These are phyloP conservation scores for Ceratocystis eucalypticola DNA, from an alignment of 2,329 filamentous ascomycete species.

Conservation along the genomic window DNA sequence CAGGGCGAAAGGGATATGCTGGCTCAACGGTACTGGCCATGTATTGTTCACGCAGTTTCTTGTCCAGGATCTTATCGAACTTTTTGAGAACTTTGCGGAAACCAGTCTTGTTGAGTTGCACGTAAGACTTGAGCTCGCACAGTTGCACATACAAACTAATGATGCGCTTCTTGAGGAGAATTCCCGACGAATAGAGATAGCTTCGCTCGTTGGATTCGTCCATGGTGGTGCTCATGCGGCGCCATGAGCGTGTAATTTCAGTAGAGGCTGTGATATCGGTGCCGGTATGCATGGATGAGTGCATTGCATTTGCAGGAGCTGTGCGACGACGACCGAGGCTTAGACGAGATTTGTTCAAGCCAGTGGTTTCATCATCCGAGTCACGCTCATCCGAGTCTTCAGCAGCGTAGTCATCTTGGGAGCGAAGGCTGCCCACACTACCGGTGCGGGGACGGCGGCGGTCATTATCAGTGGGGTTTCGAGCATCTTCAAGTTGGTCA, in stretches of 20 bases:
- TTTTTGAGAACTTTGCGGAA: slow-evolving; percentile 97
- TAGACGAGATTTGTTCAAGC: slow-evolving; percentile 34
- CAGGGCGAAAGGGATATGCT: slow-evolving; percentile 66
- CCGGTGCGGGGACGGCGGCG: slow-evolving; percentile 22
- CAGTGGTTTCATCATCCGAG: slow-evolving; percentile 47
- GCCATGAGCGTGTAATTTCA: slow-evolving; percentile 41
- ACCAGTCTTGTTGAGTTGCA: slow-evolving; percentile 90
- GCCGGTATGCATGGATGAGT: slow-evolving; percentile 28
- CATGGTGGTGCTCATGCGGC: slow-evolving; percentile 53
- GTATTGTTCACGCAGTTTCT: slow-evolving; percentile 63
- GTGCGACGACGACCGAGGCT: slow-evolving; percentile 26
- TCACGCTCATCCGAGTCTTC: slow-evolving; percentile 51
- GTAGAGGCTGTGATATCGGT: slow-evolving; percentile 49
- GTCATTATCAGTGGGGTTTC: slow-evolving; percentile 21
- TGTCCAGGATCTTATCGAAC: slow-evolving; percentile 90
- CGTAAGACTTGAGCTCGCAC: slow-evolving; percentile 90
- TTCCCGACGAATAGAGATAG: slow-evolving; percentile 50
- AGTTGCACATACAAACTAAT: slow-evolving; percentile 79
- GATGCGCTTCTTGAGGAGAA: slow-evolving; percentile 86
- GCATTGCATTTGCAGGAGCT: slow-evolving; percentile 11
- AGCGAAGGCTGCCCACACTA: slow-evolving; percentile 33
- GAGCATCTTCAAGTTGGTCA: slow-evolving; percentile 29
- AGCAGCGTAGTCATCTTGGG: slow-evolving; percentile 40
- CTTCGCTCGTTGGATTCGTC: slow-evolving; percentile 70
- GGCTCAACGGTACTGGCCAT: slow-evolving; percentile 59